Conservation (phyloP, 352 stramenopile genomes). For the Phytopythium mirpurense region DNA sequence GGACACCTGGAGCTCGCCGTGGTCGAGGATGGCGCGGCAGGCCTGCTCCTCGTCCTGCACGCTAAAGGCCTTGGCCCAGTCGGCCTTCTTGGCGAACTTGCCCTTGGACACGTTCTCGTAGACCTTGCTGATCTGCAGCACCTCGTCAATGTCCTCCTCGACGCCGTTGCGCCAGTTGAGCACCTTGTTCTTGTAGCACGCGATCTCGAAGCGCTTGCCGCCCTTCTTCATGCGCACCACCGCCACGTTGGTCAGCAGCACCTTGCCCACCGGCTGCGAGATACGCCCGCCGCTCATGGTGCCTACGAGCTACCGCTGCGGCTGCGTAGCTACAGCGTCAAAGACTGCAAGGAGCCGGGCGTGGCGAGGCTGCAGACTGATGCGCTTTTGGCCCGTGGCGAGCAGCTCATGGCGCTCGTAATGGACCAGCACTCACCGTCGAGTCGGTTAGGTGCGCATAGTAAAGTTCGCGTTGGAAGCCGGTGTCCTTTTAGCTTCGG, state of each 20-base stretch:
- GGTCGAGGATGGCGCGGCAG: slow-evolving; percentile 93
- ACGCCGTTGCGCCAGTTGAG: slow-evolving; percentile 98
- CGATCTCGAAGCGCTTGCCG: slow-evolving; percentile 98
- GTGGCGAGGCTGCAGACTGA: too few species aligned
- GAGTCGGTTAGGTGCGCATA: too few species aligned
- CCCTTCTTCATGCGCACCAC: slow-evolving; percentile 93
- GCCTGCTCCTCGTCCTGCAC: slow-evolving; percentile 91
- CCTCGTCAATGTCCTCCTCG: slow-evolving; percentile 97
- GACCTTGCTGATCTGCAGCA: slow-evolving; percentile 96
- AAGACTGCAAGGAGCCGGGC: too few species aligned
- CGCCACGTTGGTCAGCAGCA: slow-evolving; percentile 96
- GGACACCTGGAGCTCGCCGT: slow-evolving; percentile 96
- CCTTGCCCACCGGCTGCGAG: slow-evolving; percentile 77
- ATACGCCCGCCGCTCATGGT: slow-evolving; percentile 63
- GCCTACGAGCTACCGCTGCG: too few species aligned
- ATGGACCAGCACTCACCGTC: too few species aligned
- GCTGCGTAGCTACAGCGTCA: too few species aligned
- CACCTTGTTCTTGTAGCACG: slow-evolving; percentile 99
- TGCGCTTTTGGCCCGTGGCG: too few species aligned
- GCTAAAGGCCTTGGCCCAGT: slow-evolving; percentile 93
- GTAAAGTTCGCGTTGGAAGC: too few species aligned
- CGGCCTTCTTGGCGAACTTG: slow-evolving; percentile 93
- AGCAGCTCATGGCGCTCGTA: too few species aligned
- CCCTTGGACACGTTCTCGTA: slow-evolving; percentile 98
- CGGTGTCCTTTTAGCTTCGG: neutral